phyloP scores from a whole-genome alignment of 1,139 yeast genomes.

The Geotrichum citri-aurantii region DNA sequence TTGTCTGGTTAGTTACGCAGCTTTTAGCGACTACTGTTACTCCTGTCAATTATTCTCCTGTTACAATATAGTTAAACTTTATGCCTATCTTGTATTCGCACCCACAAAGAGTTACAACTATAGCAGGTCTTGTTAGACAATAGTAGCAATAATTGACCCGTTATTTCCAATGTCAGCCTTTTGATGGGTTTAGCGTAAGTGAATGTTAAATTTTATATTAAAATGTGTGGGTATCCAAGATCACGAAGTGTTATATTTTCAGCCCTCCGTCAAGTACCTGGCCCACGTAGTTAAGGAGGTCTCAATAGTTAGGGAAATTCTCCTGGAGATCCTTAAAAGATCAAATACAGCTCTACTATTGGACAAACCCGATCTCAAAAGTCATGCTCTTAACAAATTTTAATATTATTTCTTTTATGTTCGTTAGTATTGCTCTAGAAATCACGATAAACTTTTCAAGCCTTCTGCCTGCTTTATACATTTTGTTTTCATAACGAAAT shows the following conservation, averaged over 20 bases:
- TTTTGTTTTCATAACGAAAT: too few species aligned
- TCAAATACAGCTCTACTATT: neutral
- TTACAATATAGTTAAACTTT: neutral
- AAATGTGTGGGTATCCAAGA: neutral
- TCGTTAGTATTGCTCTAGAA: neutral
- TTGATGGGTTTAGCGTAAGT: too few species aligned
- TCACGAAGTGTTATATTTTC: neutral
- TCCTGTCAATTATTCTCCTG: neutral
- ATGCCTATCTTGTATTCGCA: neutral
- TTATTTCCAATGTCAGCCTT: too few species aligned
- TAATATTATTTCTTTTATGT: neutral
- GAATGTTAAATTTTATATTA: neutral
- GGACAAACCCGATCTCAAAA: neutral
- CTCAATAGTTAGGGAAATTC: neutral
- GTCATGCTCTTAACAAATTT: neutral
- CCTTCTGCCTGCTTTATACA: too few species aligned
- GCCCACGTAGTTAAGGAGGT: neutral
- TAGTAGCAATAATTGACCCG: too few species aligned
- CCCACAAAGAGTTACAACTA: neutral
- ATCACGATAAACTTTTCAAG: neutral
- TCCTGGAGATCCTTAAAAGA: neutral
- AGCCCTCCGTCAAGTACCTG: neutral
- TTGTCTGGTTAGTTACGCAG: neutral
- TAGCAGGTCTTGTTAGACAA: neutral
- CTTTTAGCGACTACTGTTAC: neutral